phyloP scores from a whole-genome alignment of 148 eudicot species.

The Linanthus parryae region DNA sequence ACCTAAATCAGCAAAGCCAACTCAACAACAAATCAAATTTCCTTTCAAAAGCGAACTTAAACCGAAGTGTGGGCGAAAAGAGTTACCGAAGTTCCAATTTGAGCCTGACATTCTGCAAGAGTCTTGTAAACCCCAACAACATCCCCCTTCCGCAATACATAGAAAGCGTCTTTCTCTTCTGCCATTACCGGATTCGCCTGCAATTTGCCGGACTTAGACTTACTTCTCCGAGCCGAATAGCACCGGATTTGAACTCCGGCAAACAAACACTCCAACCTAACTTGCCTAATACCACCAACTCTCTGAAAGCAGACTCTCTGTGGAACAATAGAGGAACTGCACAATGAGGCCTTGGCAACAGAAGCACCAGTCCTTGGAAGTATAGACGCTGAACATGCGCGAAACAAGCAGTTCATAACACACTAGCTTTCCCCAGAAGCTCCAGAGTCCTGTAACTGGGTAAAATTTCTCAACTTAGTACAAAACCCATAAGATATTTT shows the following conservation, averaged over 20 bases:
- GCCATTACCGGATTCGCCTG: slow-evolving; percentile 18
- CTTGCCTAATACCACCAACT: slow-evolving; percentile 13
- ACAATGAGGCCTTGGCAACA: slow-evolving; percentile 16
- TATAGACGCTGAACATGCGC: slow-evolving; percentile 23
- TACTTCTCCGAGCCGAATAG: slow-evolving; percentile 31
- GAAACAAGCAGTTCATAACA: slow-evolving; percentile 53
- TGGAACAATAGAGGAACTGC: slow-evolving; percentile 10
- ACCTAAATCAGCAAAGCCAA: not conserved
- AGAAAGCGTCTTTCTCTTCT: slow-evolving; percentile 45
- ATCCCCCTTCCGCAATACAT: slow-evolving; percentile 68
- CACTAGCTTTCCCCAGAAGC: too few relatives aligned
- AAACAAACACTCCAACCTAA: slow-evolving; percentile 20
- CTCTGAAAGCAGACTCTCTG: slow-evolving; percentile 13
- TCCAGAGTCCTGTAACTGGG: too few relatives aligned
- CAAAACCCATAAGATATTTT: too few relatives aligned
- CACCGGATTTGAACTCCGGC: slow-evolving; percentile 24
- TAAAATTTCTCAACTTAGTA: too few relatives aligned
- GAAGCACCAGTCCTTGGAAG: slow-evolving; percentile 20
- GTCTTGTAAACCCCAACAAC: slow-evolving; percentile 59
- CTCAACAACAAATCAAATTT: not conserved
- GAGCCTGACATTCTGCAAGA: slow-evolving; percentile 62
- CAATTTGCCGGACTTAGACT: slow-evolving; percentile 12
- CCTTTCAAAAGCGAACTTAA: too few relatives aligned
- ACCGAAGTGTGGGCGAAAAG: too few relatives aligned
- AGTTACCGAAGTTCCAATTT: slow-evolving; percentile 63